phyloP scores from a whole-genome alignment of 148 eudicot genomes.

The Spergularia bocconei region DNA sequence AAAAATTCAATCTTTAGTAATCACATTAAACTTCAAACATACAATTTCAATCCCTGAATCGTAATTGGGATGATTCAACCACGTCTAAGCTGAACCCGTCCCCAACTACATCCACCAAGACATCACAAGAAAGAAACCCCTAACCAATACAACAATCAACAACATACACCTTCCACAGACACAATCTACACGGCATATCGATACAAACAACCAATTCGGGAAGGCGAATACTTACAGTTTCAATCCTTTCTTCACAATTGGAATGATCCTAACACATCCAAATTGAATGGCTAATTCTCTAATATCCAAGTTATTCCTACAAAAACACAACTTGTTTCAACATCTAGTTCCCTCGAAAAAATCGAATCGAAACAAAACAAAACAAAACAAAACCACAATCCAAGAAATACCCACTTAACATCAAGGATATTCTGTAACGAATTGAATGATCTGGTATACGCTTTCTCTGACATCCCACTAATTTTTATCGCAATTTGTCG shows the following conservation, averaged over 20 bases:
- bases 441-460: constrained; percentile 77
- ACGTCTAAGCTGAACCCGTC: constrained; percentile 64
- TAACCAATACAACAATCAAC: no score
- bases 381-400: neutral
- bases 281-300: constrained; percentile 86
- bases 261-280: constrained; percentile 90
- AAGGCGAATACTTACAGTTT: constrained; percentile 50
- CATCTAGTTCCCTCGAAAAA: neutral
- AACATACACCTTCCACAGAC: no score
- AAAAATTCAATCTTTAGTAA: neutral
- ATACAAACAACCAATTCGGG: no score
- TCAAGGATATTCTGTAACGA: constrained; percentile 80
- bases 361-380: neutral
- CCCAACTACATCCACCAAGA: no score
- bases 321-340: constrained; percentile 13
- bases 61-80: constrained; percentile 83
- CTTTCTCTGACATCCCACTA: constrained; percentile 96
- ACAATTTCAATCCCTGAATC: constrained; percentile 68
- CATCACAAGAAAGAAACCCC: no score
- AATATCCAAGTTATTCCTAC: constrained; percentile 83
- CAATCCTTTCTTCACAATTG: constrained; percentile 73
- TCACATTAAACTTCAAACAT: constrained; percentile 28
- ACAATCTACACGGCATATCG: no score
- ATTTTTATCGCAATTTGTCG: constrained; percentile 58
- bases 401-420: constrained; percentile 56